Evolutionary conservation across 2,329 filamentous ascomycete species (phyloP), one percentile per base, ranked within the genome.

Genomic region (Acephala macrosclerotiorum): DNA sequence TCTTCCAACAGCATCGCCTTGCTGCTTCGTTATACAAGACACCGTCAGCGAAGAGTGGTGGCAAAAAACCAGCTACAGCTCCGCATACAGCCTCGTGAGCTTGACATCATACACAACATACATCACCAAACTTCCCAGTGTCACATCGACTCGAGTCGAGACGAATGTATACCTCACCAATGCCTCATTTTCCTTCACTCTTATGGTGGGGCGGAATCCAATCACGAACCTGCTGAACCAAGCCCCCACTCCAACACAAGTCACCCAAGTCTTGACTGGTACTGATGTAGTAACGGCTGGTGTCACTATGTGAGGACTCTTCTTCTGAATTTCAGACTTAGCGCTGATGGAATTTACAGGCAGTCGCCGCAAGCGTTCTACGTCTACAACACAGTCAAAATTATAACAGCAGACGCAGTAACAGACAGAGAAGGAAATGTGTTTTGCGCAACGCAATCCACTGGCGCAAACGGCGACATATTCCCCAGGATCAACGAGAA

Each of bases 331-430:
- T 1, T 4, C 3, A 25, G 45, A 51, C 14, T 2, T 35, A 26
- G 9, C 20, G 36, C 18, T 26, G 16, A 47, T 36, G 25, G n/a
- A n/a, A 18, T 33, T 49, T 33, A 12, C 38, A 71, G 70, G 20
- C 60, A 66, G 60, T 72, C 69, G 1, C 69, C 69, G 11, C 35
- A 55, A 45, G 68, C 70, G 9, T 72, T 69, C 56, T 72, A 70
- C 42, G 68, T 70, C 0, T 72, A 72, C 25, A 66, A 38, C n/a
- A 66, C 68, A 1, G 64, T 72, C 8, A 70, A 69, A 51, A 64
- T 68, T n/a, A 70, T 72, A 22, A 67, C 64, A 1, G 70, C 65
- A 1, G 58, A 35, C 5, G 56, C 70, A 20, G 47, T 70, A 11
- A 66, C 64, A 16, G 64, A 62, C 25, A 26, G 36, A 11, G 29